Evolutionary conservation across 106 monocot genomes (phyloP), one percentile per base, ranked within the genome.

Genomic region (Dendrobium catenatum): DNA sequence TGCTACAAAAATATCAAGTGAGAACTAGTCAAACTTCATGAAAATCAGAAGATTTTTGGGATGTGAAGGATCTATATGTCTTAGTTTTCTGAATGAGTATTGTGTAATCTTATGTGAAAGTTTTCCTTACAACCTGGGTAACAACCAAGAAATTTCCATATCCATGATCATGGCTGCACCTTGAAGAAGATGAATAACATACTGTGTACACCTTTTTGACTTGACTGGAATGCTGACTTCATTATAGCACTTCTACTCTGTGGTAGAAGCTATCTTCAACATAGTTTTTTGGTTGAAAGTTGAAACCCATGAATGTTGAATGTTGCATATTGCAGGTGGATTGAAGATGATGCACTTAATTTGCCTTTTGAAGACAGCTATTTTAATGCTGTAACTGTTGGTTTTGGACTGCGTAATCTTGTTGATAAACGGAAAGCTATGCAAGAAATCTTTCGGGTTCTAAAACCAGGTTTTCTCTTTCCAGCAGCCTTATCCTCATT

Each of bases 1-100:
- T 95, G 92, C 85, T 88, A 98, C 83, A 83, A 89, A 44, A 98
- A 94, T 80, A 98, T 94, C 78, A 79, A 77, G 97, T 96, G 26
- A 66, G 64, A 66, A 66, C 64, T 66, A 66, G 64, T 66, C 24
- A 24, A 26, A 66, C 51, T 66, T 66, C 24, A 22, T 66, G 24
- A 26, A 22, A 26, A 66, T 66, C 24, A 1, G 64, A 66, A 24
- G 64, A 26, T 66, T 66, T 66, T 22, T 26, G 26, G 22, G 24
- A 26, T 66, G 64, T 66, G 15, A 26, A 66, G 26, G 64, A 22
- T 66, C 22, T 8, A 66, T 22, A 51, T 1, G 24, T 66, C 61
- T 61, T 8, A 61, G 5, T 61, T 61, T 22, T 61, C 20, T 22
- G 61, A 61, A 61, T 61, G 19, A 51, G 10, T 51, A 51, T 51